Conservation (phyloP, 148 eudicot species). For the Dysphania ambrosioides region DNA sequence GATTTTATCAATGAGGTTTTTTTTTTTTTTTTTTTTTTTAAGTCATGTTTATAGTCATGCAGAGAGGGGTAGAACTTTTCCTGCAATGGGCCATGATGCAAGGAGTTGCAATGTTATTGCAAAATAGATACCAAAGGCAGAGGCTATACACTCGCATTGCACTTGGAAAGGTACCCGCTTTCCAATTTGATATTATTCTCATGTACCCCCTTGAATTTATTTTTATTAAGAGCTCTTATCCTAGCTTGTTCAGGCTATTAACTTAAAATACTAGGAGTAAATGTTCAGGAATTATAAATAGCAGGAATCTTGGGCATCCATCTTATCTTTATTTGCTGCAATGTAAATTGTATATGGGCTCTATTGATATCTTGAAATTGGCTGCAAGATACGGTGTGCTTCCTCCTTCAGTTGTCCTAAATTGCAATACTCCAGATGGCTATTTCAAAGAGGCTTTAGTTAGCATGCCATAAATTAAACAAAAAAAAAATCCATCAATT, state of each 20-base stretch:
- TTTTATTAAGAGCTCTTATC: background rate
- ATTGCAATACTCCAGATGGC: background rate
- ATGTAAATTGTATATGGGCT: background rate
- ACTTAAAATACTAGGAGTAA: background rate
- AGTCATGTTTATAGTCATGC: constrained; percentile 27
- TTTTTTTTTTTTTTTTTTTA: constrained; percentile 11
- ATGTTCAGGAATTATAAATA: background rate
- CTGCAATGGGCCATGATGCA: constrained; percentile 95
- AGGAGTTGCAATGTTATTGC: constrained; percentile 93
- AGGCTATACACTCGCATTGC: constrained; percentile 97
- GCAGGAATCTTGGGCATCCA: background rate
- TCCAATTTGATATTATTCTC: constrained; percentile 3
- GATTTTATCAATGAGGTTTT: background rate
- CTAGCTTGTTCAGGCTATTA: background rate
- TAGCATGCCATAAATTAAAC: background rate
- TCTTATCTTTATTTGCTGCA: background rate
- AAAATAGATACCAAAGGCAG: constrained; percentile 88
- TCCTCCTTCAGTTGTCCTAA: background rate
- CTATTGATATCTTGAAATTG: background rate
- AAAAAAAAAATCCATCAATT: background rate
- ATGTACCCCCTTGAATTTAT: background rate
- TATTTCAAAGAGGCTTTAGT: background rate
- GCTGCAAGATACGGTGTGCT: background rate
- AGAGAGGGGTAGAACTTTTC: constrained; percentile 88
- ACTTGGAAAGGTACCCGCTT: constrained; percentile 68